phyloP scores from a whole-genome alignment of 768 basidiomycete species.

The Tulasnella sp. region DNA sequence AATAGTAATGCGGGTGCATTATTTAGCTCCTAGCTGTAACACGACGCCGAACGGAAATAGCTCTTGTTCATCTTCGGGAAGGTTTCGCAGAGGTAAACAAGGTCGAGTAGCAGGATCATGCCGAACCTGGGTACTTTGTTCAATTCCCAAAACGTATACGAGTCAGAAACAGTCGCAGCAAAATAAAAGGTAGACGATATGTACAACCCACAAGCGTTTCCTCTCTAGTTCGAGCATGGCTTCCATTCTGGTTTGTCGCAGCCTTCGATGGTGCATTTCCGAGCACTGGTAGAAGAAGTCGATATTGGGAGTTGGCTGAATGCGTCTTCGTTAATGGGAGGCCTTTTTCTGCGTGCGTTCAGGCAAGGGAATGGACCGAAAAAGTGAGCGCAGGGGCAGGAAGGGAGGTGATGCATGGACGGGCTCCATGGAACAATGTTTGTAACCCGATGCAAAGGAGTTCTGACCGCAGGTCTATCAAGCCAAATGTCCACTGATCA shows the following conservation, averaged over 20 bases:
- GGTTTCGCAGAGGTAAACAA: slow-evolving; percentile 3
- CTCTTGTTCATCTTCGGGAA: neutral
- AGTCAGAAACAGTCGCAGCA: neutral
- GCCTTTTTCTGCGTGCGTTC: neutral
- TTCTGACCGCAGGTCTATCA: neutral
- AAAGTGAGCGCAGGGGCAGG: neutral
- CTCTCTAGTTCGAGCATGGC: neutral
- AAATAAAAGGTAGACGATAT: neutral
- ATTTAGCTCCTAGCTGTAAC: neutral
- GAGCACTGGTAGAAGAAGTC: neutral
- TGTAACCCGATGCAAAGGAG: neutral
- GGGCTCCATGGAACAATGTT: neutral
- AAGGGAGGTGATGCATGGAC: neutral
- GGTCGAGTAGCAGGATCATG: neutral
- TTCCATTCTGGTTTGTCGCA: neutral
- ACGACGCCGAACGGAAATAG: slow-evolving; percentile 3
- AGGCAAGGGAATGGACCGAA: neutral
- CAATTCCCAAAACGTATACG: too few relatives aligned
- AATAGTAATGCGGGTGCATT: neutral
- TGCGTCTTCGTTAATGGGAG: neutral
- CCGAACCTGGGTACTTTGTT: too few relatives aligned
- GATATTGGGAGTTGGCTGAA: neutral
- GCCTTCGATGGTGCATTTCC: slow-evolving; percentile 8
- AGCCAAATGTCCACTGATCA: neutral
- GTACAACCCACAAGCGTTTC: neutral